phyloP scores from a whole-genome alignment of 2,329 filamentous ascomycete genomes.

The Cladophialophora chaetospira region DNA sequence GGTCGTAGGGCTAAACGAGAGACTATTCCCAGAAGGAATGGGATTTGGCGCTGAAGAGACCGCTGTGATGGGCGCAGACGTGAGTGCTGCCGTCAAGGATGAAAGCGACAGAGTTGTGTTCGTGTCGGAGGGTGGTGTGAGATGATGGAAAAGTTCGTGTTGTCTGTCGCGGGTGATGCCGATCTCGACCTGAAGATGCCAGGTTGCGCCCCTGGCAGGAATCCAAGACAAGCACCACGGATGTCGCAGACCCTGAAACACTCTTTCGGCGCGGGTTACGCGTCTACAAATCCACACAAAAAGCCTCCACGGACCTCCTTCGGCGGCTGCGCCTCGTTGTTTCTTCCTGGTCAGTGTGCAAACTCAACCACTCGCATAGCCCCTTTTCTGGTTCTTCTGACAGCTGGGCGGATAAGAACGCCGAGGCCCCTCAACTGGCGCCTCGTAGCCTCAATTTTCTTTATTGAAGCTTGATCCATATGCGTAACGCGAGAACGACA shows the following conservation, averaged over 20 bases:
- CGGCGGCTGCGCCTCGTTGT: conserved; percentile 1
- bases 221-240: neutral
- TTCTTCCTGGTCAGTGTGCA: neutral
- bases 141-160: neutral
- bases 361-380: neutral
- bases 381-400: neutral
- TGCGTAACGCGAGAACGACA: neutral
- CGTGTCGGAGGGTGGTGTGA: neutral
- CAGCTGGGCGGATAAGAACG: neutral
- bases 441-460: neutral
- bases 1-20: conserved; percentile 10
- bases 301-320: neutral
- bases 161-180: conserved; percentile 1
- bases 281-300: conserved; percentile 3
- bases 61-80: too few species aligned
- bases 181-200: conserved; percentile 2
- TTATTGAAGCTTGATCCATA: neutral
- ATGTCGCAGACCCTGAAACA: conserved; percentile 3
- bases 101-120: neutral
- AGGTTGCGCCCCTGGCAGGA: conserved; percentile 11
- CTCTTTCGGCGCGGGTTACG: neutral
- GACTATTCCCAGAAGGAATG: neutral
- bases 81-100: too few species aligned
- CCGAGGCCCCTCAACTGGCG: neutral
- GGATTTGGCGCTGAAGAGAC: neutral